Base-by-base conservation (phyloP, 2,329 filamentous ascomycete genomes). In the Fusarium setosum region DNA sequence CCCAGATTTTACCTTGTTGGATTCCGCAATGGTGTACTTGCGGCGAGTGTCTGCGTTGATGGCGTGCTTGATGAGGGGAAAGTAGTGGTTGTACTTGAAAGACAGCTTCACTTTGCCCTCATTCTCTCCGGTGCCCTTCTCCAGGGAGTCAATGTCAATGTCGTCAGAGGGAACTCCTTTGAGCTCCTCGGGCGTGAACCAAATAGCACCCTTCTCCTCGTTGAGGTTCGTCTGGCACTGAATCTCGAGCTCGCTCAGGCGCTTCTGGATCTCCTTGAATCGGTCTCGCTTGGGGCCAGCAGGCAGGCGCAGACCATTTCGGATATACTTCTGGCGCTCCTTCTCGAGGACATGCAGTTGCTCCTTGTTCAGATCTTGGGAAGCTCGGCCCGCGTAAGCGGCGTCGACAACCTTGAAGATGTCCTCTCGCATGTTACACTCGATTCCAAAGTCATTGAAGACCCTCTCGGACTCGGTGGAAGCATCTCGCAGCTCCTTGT, bases 211-310 rank as follows among this genome's bases (percentile, higher is more conserved):
- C 70, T 90, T 90, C 80, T 96, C 92, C 77, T 95, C 92, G 73
- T 94, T 94, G 59, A 95, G 81, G 71, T 91, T 92, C 82, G 93
- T 94, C 74, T 91, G 88, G 77, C 93, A 93, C 56, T 88, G 83
- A 60, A 94, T 94, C 72, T 86, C 84, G 68, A 95, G 86, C 75
- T 91, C 86, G 67, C 89, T 92, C 56, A 96, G 81, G 12, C 91
- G 83, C 83, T 93, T 92, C 85, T 93, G 92, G 79, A 95, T 94
- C 77, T 91, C 91, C 82, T 94, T 95, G 85, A 95, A 95, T 41
- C 92, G 87, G 70, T 94, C 92, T 63, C 92, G 82, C 80, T 93
- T 82, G 5, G 85, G 81, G 2, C 91, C 92, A 21, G 87, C 86
- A 2, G 91, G 89, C 48, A 96, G 81, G 4, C 88, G 88, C 44